Evolutionary conservation across 1,284 basidiomycete species (phyloP).

Genomic region (Ustilago shanxiensis): DNA sequence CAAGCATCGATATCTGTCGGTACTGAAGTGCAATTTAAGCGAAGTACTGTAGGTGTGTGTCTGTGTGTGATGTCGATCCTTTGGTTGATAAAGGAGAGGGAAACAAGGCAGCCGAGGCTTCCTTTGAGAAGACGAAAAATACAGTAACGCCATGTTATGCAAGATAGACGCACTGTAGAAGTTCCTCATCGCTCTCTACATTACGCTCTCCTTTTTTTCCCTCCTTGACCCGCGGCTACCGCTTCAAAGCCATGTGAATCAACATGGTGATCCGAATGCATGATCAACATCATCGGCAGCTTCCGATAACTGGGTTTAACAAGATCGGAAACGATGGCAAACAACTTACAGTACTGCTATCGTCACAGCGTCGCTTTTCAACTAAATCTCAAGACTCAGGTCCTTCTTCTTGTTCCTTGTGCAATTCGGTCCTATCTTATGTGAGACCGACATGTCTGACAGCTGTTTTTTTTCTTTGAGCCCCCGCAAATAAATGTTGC

Average conservation of each 20-base stretch:
- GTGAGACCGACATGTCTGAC: background rate
- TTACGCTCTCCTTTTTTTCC: background rate
- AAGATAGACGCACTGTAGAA: conserved; percentile 33
- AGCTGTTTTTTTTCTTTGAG: background rate
- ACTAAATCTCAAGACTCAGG: too few relatives aligned
- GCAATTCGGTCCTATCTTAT: too few relatives aligned
- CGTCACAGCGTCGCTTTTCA: background rate
- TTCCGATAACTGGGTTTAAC: background rate
- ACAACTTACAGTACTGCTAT: too few relatives aligned
- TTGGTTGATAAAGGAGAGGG: too few relatives aligned
- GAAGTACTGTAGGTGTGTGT: background rate
- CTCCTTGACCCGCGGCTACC: conserved; percentile 12
- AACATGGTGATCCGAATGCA: too few relatives aligned
- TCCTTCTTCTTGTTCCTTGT: too few relatives aligned
- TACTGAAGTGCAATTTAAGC: too few relatives aligned
- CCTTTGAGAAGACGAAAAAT: conserved; percentile 5
- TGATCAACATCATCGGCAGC: background rate
- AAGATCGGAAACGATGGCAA: background rate
- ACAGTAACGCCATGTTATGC: conserved; percentile 15
- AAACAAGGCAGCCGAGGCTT: too few relatives aligned
- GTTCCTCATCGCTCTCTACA: conserved; percentile 12
- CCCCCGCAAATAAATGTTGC: background rate
- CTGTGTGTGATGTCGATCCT: background rate
- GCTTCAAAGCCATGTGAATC: background rate
- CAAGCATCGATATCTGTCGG: too few relatives aligned